A percentile compares a stretch with the other conserved stretches of the same genome.
phyloP scores from a whole-genome alignment of 257 asterid genomes.

The Nicotiana sylvestris region DNA sequence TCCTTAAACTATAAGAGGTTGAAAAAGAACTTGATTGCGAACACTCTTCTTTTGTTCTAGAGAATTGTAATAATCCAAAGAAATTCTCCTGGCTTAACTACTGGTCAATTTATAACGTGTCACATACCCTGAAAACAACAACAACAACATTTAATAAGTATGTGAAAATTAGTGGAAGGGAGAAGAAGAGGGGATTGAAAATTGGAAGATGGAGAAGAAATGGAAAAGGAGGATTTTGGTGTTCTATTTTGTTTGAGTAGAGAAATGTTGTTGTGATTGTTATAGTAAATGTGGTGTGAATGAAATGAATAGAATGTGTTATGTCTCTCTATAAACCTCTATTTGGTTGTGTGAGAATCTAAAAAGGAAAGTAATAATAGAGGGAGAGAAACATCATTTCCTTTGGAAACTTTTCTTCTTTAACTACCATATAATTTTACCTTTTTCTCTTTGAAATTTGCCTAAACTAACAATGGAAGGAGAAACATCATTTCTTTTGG shows the following conservation, averaged over 20 bases:
- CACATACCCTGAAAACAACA: neutral
- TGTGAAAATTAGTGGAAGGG: neutral
- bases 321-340: neutral
- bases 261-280: neutral
- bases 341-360: neutral
- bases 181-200: neutral
- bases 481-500: neutral
- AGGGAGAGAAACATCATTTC: neutral
- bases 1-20: neutral
- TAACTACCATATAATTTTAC: neutral
- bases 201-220: slow-evolving; percentile 35
- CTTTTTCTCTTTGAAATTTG: neutral
- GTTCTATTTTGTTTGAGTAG: neutral
- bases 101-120: neutral
- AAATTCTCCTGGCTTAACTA: neutral
- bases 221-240: slow-evolving; percentile 14
- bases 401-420: slow-evolving; percentile 1
- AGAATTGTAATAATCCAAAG: neutral
- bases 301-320: slow-evolving; percentile 30
- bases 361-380: neutral
- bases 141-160: neutral
- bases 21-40: neutral
- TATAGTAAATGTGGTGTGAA: slow-evolving; percentile 67
- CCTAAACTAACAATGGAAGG: neutral
- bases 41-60: neutral